These are phyloP conservation scores for Cyberlindnera lachancei DNA, from an alignment of 805 yeast species.

Conservation along the genomic window DNA sequence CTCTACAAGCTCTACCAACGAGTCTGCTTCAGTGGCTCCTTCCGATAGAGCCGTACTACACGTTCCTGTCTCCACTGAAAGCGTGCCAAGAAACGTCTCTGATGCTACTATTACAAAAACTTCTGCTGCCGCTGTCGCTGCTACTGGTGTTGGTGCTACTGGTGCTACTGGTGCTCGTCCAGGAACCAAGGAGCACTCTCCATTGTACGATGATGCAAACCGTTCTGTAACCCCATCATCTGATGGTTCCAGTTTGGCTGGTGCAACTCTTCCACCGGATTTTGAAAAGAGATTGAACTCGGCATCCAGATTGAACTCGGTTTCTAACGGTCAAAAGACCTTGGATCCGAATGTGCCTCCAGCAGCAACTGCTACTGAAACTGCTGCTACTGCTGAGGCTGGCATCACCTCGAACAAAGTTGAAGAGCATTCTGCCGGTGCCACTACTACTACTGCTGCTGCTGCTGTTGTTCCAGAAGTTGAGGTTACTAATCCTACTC, in stretches of 20 bases:
- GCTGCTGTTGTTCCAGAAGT: conserved; percentile 2
- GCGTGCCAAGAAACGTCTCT: conserved; percentile 4
- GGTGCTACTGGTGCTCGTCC: not conserved
- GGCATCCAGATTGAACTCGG: not conserved
- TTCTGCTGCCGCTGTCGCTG: not conserved
- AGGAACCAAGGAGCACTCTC: too few species aligned
- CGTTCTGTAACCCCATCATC: conserved; percentile 10
- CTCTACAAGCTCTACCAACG: conserved; percentile 1
- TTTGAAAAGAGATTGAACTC: conserved; percentile 15
- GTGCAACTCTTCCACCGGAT: conserved; percentile 22
- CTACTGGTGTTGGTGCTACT: not conserved
- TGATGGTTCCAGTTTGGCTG: conserved; percentile 11
- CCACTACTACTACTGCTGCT: conserved; percentile 1
- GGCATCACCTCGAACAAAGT: too few species aligned
- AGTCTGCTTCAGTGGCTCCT: not conserved
- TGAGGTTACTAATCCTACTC: too few species aligned
- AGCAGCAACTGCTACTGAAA: not conserved
- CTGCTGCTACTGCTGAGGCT: conserved; percentile 2
- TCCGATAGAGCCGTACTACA: conserved; percentile 4
- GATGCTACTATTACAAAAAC: conserved; percentile 3
- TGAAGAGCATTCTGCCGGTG: too few species aligned
- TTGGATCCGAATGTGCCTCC: not conserved
- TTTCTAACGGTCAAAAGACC: not conserved
- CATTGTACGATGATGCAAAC: too few species aligned
- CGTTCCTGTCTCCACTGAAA: conserved; percentile 7